Evolutionary conservation across 2,329 filamentous ascomycete species (phyloP).

Genomic region (Fusarium tricinctum): DNA sequence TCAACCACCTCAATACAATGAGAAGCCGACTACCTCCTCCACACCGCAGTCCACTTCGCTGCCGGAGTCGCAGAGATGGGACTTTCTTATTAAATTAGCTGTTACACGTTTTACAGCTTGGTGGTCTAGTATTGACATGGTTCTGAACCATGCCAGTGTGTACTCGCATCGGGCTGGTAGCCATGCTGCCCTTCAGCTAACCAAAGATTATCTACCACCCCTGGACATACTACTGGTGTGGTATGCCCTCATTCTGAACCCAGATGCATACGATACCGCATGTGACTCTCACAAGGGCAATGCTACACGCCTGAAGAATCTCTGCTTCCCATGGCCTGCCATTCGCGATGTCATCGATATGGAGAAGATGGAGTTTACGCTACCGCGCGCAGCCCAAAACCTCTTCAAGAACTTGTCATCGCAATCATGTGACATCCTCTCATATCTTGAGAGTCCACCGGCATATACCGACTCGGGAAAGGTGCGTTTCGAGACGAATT

Average conservation of each 20-base stretch:
- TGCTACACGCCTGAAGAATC: constrained; percentile 7
- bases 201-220: constrained; percentile 30
- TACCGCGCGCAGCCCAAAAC: constrained; percentile 27
- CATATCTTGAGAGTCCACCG: constrained; percentile 28
- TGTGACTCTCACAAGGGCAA: constrained; percentile 10
- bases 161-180: constrained; percentile 27
- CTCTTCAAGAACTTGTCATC: constrained; percentile 28
- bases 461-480: constrained; percentile 15
- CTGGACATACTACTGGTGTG: constrained; percentile 32
- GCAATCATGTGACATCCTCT: constrained; percentile 28
- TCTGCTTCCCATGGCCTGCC: constrained; percentile 36
- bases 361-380: constrained; percentile 16
- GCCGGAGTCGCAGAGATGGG: constrained; percentile 31
- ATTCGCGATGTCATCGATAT: constrained; percentile 34
- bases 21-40: neutral
- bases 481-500: constrained; percentile 1
- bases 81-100: constrained; percentile 29
- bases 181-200: constrained; percentile 27
- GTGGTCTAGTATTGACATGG: constrained; percentile 35
- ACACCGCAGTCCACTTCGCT: neutral
- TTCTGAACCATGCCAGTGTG: constrained; percentile 18
- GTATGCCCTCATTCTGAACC: constrained; percentile 26
- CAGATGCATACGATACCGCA: constrained; percentile 16
- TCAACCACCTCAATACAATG: constrained; percentile 19
- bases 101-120: constrained; percentile 27